Base-by-base conservation (phyloP, 2,329 filamentous ascomycete genomes). In the Penicillium sp. region DNA sequence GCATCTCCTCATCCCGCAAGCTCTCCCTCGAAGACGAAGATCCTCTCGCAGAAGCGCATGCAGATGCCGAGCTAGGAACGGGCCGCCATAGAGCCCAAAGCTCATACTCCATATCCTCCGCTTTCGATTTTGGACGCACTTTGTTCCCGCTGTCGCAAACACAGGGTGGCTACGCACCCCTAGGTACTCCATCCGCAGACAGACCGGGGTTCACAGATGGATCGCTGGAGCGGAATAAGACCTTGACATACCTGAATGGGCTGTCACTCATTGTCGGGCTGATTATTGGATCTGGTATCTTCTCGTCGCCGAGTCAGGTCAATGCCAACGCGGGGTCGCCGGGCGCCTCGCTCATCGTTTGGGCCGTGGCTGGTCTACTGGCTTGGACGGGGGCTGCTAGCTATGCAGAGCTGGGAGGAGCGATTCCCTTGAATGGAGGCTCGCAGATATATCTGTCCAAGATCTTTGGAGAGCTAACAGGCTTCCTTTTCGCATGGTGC, bases 371-470 rank as follows among this genome's bases (percentile, higher is more conserved):
- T 3, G 91, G 91, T n/a, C 65, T 96, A 19, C 74, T 98, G 54
- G 91, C 91, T 2, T 98, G 93, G 91, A 98, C 93, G 0, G 91
- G 93, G 9, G 91, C 88, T 0, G 85, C 90, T 22, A 95, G 88
- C 60, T 98, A 95, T 70, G 93, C 93, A 4, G 93, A 98, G 72
- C 77, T 98, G 5, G 93, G 93, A 52, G 91, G 93, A 35, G 90
- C 93, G 0, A 97, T 98, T 56, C 93, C 93, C 6, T 73, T 98
- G 22, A 98, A 97, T 66, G 93, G 93, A 49, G 93, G 93, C 4
- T 81, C 93, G 15, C 93, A 97, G 69, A 84, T 94, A 2, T 98
- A 98, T 66, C 75, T 98, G 38, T 84, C 88, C 57, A 97, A 97
- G 72, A 98, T 95, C 52, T 95, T 96, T 68, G 91, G 91, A 47